Evolutionary conservation across 371 early-diverging fungal species (phyloP).

Genomic region (Chytridiales sp.): DNA sequence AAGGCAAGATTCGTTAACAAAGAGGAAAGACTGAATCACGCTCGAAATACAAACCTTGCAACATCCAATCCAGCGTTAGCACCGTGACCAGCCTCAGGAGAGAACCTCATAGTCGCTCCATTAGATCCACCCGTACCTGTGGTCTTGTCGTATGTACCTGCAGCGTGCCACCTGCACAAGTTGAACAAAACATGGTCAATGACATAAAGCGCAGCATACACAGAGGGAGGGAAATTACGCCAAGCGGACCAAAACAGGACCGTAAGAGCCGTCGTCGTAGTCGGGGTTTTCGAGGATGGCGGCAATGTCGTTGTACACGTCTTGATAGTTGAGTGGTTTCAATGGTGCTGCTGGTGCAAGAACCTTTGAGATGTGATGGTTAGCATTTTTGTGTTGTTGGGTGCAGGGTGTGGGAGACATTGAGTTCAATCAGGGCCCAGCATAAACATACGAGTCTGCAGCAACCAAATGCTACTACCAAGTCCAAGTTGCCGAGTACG

Average conservation of each 20-base stretch:
- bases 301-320: conserved; percentile 34
- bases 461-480: too few species aligned
- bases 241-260: conserved; percentile 78
- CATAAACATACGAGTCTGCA: too few species aligned
- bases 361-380: too few species aligned
- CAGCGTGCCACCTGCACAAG: conserved; percentile 93
- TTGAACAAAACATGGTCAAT: conserved; percentile 23
- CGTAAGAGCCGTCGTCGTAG: conserved; percentile 89
- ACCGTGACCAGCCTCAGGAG: conserved; percentile 73
- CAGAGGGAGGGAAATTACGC: conserved; percentile 23
- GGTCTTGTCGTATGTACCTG: conserved; percentile 83
- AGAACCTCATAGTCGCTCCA: conserved; percentile 82
- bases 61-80: conserved; percentile 86
- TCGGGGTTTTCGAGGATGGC: conserved; percentile 26
- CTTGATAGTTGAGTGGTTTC: conserved; percentile 38
- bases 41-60: conserved; percentile 57
- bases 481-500: too few species aligned
- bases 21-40: neutral
- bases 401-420: too few species aligned
- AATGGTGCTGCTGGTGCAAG: neutral
- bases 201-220: too few species aligned
- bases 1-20: conserved; percentile 29
- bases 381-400: too few species aligned
- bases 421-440: too few species aligned
- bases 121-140: conserved; percentile 85